Percentiles rank a stretch among this genome's conserved stretches.
Evolutionary conservation across 495 filamentous ascomycete genomes (phyloP).

Genomic region (Choiromyces venosus): DNA sequence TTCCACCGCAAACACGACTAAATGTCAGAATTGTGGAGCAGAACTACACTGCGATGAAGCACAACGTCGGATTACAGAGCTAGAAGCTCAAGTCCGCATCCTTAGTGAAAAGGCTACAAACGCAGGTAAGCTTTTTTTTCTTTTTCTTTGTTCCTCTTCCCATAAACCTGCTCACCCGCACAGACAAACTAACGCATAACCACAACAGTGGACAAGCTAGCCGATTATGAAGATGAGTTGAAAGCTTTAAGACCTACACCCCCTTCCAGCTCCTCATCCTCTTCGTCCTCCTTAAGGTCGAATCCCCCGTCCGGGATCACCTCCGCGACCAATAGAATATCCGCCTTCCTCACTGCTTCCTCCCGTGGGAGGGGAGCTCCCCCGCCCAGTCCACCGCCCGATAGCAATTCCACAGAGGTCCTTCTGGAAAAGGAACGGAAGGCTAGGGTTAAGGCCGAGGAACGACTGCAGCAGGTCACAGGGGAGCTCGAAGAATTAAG

Average conservation of each 20-base stretch:
- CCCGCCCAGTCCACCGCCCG: constrained; percentile 42
- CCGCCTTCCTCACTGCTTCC: constrained; percentile 56
- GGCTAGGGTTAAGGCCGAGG: constrained; percentile 69
- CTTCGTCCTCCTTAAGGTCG: constrained; percentile 42
- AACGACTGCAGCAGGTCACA: constrained; percentile 61
- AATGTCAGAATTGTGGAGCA: constrained; percentile 30
- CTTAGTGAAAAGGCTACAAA: constrained; percentile 72
- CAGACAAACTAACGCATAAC: constrained; percentile 6
- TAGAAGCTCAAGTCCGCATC: constrained; percentile 63
- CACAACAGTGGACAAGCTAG: constrained; percentile 57
- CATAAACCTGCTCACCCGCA: not conserved
- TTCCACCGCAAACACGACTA: constrained; percentile 11
- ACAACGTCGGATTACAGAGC: constrained; percentile 67
- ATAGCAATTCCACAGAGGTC: constrained; percentile 53
- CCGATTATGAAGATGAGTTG: constrained; percentile 92
- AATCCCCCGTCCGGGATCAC: constrained; percentile 41
- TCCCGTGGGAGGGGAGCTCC: constrained; percentile 35
- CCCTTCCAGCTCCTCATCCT: constrained; percentile 29
- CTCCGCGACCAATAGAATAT: constrained; percentile 52
- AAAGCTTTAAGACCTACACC: constrained; percentile 50
- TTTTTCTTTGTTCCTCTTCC: not conserved
- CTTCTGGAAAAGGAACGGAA: constrained; percentile 61
- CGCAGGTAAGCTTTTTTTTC: constrained; percentile 56
- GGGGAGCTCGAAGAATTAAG: constrained; percentile 86
- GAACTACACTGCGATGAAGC: constrained; percentile 44